These are phyloP conservation scores for Acanthamoeba sp. DNA, from an alignment of 208 protist species.

Conservation along the genomic window DNA sequence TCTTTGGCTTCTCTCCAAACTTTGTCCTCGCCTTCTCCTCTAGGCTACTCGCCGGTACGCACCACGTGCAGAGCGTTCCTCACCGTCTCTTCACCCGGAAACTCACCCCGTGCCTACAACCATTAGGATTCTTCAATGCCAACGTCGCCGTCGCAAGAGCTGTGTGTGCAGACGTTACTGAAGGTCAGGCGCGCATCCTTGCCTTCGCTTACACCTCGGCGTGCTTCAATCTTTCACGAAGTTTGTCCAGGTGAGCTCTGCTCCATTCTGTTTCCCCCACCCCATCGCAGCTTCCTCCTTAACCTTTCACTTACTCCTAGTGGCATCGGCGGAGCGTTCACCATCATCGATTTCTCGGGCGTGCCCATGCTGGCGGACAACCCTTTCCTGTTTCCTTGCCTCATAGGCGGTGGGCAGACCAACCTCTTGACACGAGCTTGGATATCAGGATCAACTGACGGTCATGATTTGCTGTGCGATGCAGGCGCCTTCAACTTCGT, in stretches of 20 bases:
- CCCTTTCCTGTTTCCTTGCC: not conserved
- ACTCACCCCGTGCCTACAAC: not conserved
- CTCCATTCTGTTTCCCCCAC: not conserved
- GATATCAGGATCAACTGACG: not conserved
- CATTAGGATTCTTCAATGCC: constrained; percentile 7
- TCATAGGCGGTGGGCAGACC: not conserved
- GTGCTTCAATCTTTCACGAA: not conserved
- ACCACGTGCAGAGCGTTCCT: not conserved
- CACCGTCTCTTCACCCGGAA: not conserved
- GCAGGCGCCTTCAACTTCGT: not conserved
- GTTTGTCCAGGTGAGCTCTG: not conserved
- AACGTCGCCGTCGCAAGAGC: not conserved
- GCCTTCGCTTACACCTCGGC: not conserved
- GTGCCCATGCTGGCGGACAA: not conserved
- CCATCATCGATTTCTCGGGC: not conserved
- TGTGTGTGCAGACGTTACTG: not conserved
- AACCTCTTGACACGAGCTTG: not conserved
- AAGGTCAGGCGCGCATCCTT: not conserved
- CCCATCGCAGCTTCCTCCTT: not conserved
- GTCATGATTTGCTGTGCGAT: too few relatives aligned
- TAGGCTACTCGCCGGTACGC: not conserved
- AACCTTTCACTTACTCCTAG: not conserved
- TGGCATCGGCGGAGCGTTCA: not conserved
- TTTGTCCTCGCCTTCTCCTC: not conserved
- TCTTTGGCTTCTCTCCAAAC: not conserved